phyloP scores from a whole-genome alignment of 2,329 filamentous ascomycete genomes.

The Colletotrichum simmondsii region DNA sequence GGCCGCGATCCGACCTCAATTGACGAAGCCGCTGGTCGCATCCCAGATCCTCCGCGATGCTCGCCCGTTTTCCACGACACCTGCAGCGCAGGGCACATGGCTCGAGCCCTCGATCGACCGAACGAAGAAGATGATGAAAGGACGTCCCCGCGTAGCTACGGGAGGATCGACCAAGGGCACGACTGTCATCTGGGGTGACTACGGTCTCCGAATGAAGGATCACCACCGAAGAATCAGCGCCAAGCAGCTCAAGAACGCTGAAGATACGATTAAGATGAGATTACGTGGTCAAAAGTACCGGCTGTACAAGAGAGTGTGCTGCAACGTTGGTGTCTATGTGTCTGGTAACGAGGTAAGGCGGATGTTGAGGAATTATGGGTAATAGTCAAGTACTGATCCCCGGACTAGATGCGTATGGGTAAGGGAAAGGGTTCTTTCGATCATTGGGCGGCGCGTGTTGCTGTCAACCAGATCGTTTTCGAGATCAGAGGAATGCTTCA shows the following conservation, averaged over 20 bases:
- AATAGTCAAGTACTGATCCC: background rate
- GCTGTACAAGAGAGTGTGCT: slow-evolving; percentile 89
- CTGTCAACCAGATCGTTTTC: slow-evolving; percentile 91
- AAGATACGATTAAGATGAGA: slow-evolving; percentile 91
- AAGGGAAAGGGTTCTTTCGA: slow-evolving; percentile 99
- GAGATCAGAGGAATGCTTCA: slow-evolving; percentile 93
- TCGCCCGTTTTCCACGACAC: slow-evolving; percentile 80
- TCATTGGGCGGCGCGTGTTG: slow-evolving; percentile 91
- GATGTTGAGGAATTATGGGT: background rate
- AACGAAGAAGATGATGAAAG: slow-evolving; percentile 92
- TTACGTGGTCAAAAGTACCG: slow-evolving; percentile 92
- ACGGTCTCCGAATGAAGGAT: slow-evolving; percentile 91
- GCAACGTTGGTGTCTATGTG: slow-evolving; percentile 94
- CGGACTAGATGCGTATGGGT: slow-evolving; percentile 86
- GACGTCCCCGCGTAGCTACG: slow-evolving; percentile 86
- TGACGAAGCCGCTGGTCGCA: slow-evolving; percentile 41
- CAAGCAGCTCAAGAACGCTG: slow-evolving; percentile 86
- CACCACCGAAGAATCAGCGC: slow-evolving; percentile 92
- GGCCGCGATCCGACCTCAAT: slow-evolving; percentile 44
- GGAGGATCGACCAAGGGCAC: slow-evolving; percentile 93
- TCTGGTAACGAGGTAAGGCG: slow-evolving; percentile 87
- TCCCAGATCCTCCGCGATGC: slow-evolving; percentile 55
- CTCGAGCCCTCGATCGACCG: slow-evolving; percentile 80
- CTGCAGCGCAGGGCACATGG: slow-evolving; percentile 74
- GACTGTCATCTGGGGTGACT: slow-evolving; percentile 96